Percentiles rank a stretch among this genome's conserved stretches.
Evolutionary conservation across 2,329 filamentous ascomycete species (phyloP).

Genomic region (Rutstroemia sydowiana): DNA sequence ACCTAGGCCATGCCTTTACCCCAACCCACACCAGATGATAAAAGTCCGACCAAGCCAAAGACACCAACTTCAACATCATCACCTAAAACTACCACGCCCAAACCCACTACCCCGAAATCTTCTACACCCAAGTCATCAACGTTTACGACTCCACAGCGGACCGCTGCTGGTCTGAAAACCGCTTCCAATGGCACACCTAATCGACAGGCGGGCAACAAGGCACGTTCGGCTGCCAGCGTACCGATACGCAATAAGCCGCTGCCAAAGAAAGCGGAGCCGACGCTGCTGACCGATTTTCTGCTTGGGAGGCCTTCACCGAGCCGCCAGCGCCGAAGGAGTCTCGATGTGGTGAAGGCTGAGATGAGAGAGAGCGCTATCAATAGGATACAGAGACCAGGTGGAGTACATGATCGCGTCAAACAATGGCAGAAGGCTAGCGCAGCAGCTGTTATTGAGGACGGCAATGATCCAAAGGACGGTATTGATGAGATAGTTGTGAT

Average conservation of each 20-base stretch:
- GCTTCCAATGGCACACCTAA: conserved; percentile 19
- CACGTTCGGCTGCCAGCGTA: conserved; percentile 21
- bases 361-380: conserved; percentile 45
- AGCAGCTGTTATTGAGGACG: conserved; percentile 49
- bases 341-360: conserved; percentile 51
- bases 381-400: conserved; percentile 54
- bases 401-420: conserved; percentile 72
- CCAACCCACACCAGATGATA: conserved; percentile 8
- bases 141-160: conserved; percentile 11
- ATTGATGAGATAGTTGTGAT: conserved; percentile 55
- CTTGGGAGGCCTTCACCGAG: conserved; percentile 49
- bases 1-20: conserved; percentile 11
- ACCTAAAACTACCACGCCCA: background rate
- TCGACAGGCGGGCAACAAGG: conserved; percentile 16
- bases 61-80: background rate
- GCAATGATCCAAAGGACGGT: conserved; percentile 43
- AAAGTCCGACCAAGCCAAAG: conserved; percentile 4
- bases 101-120: background rate
- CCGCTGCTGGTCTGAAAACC: conserved; percentile 14
- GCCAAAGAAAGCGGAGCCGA: conserved; percentile 34
- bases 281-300: conserved; percentile 50
- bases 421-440: conserved; percentile 79
- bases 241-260: conserved; percentile 20
- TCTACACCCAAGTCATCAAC: background rate
- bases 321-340: conserved; percentile 48